Percentiles rank a stretch among this genome's conserved stretches.
Evolutionary conservation across 192 early-diverging fungal genomes (phyloP).

Genomic region (Coemansia sp.): DNA sequence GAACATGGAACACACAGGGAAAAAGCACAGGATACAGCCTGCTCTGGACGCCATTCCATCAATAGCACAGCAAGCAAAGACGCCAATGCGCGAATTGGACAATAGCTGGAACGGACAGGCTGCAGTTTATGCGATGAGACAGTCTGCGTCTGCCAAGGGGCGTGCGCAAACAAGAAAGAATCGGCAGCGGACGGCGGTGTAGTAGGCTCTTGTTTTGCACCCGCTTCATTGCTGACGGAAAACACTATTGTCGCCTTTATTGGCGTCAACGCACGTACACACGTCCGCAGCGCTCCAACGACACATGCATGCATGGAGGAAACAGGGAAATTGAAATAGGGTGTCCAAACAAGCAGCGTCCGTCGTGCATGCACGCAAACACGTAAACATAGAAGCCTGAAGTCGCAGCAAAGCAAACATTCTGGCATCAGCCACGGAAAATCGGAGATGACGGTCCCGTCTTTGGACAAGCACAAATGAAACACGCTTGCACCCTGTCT

Average conservation of each 20-base stretch:
- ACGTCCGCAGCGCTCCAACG: constrained; percentile 2
- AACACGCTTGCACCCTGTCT: background rate
- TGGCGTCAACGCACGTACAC: constrained; percentile 4
- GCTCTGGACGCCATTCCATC: too few relatives aligned
- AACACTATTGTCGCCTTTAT: background rate
- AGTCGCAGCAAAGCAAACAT: background rate
- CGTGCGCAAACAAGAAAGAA: background rate
- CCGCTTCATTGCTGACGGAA: background rate
- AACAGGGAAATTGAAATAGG: constrained; percentile 10
- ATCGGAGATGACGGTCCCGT: background rate
- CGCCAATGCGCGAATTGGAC: too few relatives aligned
- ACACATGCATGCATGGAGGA: constrained; percentile 9
- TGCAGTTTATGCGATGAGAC: background rate
- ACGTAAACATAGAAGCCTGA: background rate
- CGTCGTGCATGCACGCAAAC: background rate
- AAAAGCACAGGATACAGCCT: too few relatives aligned
- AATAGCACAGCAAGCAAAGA: too few relatives aligned
- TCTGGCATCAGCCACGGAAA: background rate
- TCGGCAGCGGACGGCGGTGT: constrained; percentile 1
- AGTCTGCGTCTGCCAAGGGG: background rate
- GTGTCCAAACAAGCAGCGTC: background rate
- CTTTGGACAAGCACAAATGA: background rate
- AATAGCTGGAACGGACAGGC: too few relatives aligned
- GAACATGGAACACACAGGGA: too few relatives aligned
- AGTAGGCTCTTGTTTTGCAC: background rate